phyloP scores from a whole-genome alignment of 1,139 yeast species.

The Protomyces pachydermus region DNA sequence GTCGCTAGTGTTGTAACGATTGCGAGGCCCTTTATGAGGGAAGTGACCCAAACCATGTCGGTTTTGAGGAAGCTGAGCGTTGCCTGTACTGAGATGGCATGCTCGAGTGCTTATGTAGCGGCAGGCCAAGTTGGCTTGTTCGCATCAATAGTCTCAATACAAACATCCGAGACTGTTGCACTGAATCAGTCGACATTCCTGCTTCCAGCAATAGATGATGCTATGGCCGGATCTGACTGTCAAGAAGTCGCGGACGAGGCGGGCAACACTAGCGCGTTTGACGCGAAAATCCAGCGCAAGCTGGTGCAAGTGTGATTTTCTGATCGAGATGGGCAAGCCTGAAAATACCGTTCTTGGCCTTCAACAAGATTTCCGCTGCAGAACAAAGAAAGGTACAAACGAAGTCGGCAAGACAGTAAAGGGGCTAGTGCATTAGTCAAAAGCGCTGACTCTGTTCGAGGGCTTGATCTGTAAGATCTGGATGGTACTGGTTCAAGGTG shows the following conservation, averaged over 20 bases:
- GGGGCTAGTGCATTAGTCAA: too few relatives aligned
- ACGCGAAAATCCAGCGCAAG: neutral
- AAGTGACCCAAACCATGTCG: neutral
- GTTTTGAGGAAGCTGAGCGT: neutral
- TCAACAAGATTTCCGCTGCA: neutral
- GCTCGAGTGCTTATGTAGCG: neutral
- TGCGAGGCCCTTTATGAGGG: neutral
- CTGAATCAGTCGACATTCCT: neutral
- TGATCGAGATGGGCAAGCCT: neutral
- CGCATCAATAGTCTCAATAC: neutral
- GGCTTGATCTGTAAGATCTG: too few relatives aligned
- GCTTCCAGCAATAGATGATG: neutral
- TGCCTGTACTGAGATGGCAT: neutral
- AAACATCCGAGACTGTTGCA: neutral
- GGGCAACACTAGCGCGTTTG: neutral
- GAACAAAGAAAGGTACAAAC: neutral
- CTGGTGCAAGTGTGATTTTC: neutral
- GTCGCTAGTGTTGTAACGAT: neutral
- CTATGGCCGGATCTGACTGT: neutral
- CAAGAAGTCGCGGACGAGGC: neutral
- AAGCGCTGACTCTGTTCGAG: too few relatives aligned
- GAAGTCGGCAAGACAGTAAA: neutral
- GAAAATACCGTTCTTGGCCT: neutral
- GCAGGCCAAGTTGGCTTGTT: neutral
- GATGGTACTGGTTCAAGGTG: too few relatives aligned